These are phyloP conservation scores for Stagonosporopsis rhizophila DNA, from an alignment of 2,329 filamentous ascomycete genomes.

Conservation along the genomic window DNA sequence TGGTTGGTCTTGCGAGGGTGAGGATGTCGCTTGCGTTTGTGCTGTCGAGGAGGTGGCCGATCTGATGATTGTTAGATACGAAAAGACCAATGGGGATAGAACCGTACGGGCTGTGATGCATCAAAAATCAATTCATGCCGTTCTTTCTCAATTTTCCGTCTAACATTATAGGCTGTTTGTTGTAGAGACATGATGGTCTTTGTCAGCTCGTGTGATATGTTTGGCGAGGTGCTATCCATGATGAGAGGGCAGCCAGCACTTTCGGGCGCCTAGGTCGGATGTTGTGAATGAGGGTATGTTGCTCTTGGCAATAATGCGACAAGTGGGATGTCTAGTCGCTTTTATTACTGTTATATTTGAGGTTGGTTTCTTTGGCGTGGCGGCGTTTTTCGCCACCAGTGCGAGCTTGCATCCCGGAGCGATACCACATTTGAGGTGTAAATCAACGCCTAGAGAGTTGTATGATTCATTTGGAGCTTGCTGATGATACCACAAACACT, in stretches of 20 bases:
- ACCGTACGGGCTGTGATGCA: conserved; percentile 5
- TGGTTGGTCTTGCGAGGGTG: conserved; percentile 4
- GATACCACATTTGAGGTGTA: background rate
- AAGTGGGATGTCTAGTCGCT: background rate
- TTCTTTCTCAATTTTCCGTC: background rate
- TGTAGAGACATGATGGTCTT: conserved; percentile 14
- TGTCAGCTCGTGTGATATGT: conserved; percentile 7
- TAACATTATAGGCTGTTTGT: conserved; percentile 3
- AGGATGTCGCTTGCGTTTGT: background rate
- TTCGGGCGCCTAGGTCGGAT: background rate
- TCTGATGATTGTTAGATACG: background rate
- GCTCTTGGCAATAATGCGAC: background rate
- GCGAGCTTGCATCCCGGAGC: background rate
- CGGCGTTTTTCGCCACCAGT: conserved; percentile 6
- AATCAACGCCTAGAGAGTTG: no score
- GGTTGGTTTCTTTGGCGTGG: background rate
- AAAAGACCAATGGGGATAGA: no score
- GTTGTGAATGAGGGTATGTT: background rate
- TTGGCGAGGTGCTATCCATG: background rate
- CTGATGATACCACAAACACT: background rate
- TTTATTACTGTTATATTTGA: background rate
- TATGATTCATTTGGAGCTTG: no score
- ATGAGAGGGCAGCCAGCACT: background rate
- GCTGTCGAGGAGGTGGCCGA: conserved; percentile 16
- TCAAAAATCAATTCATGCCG: conserved; percentile 3